Conservation (phyloP, 106 monocot genomes). For the Hemerocallis citrina region DNA sequence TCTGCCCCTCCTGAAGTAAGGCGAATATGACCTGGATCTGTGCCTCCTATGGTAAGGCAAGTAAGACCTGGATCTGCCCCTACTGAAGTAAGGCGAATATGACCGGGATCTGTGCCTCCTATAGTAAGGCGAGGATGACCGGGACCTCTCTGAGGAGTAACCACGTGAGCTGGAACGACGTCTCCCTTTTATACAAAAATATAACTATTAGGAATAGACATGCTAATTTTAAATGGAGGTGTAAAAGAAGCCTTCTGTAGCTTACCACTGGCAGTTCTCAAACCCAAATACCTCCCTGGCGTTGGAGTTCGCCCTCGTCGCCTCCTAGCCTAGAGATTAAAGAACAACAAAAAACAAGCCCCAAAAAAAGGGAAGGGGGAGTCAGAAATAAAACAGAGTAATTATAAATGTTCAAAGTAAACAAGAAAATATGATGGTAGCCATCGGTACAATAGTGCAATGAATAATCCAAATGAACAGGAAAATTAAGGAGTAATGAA, state of each 20-base stretch:
- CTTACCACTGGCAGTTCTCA: slow-evolving; percentile 32
- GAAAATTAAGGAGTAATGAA: not conserved
- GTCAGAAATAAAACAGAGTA: not conserved
- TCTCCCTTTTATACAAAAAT: too few relatives aligned
- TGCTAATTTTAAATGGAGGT: not conserved
- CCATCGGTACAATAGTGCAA: not conserved
- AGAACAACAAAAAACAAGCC: too few relatives aligned
- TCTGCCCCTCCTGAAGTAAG: slow-evolving; percentile 8
- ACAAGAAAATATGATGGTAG: too few relatives aligned
- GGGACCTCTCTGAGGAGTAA: slow-evolving; percentile 24
- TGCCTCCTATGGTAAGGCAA: slow-evolving; percentile 2
- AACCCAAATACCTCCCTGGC: slow-evolving; percentile 67
- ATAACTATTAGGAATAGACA: too few relatives aligned
- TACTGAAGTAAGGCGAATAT: slow-evolving; percentile 11
- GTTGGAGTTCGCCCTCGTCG: slow-evolving; percentile 71
- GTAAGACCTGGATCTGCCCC: not conserved
- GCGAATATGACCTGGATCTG: slow-evolving; percentile 15
- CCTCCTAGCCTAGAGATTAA: slow-evolving; percentile 43
- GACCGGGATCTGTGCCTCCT: slow-evolving; percentile 4
- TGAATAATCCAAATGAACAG: not conserved
- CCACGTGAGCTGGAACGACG: slow-evolving; percentile 12
- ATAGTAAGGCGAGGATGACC: slow-evolving; percentile 29
- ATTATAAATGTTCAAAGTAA: not conserved
- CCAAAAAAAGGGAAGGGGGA: not conserved
- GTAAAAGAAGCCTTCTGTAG: not conserved